Conservation (phyloP, 768 basidiomycete genomes). For the Strobilomyces echinocephalus region DNA sequence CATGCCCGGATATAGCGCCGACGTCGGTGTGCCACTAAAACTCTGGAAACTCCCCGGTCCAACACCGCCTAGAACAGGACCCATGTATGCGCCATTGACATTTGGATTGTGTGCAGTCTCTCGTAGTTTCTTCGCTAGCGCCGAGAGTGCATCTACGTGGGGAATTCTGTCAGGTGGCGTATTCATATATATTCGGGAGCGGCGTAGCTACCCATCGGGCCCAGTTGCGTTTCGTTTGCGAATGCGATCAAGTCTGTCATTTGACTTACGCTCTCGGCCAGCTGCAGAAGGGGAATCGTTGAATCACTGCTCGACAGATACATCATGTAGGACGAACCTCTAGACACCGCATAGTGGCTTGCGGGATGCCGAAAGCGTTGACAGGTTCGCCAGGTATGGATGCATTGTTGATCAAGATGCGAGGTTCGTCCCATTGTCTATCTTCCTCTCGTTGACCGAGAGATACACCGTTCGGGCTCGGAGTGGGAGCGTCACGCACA, state of each 20-base stretch:
- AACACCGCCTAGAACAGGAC: constrained; percentile 12
- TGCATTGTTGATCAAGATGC: constrained; percentile 54
- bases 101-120: constrained; percentile 17
- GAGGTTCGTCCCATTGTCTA: constrained; percentile 63
- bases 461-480: constrained; percentile 29
- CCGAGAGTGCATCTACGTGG: constrained; percentile 41
- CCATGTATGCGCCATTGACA: constrained; percentile 19
- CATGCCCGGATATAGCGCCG: constrained; percentile 42
- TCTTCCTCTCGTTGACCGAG: constrained; percentile 43
- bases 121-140: constrained; percentile 38
- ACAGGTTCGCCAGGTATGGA: constrained; percentile 79
- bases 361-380: constrained; percentile 84
- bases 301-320: constrained; percentile 1
- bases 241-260: constrained; percentile 76
- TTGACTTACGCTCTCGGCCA: constrained; percentile 77
- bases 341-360: constrained; percentile 84
- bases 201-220: constrained; percentile 59
- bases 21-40: constrained; percentile 30
- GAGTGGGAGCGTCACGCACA: constrained; percentile 31
- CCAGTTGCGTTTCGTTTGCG: constrained; percentile 48
- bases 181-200: constrained; percentile 25
- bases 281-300: constrained; percentile 33
- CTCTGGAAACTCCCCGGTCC: constrained; percentile 23
- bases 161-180: constrained; percentile 16
- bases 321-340: constrained; percentile 46